Base-by-base conservation (phyloP, 2,329 filamentous ascomycete species). In the Phyllachora maydis region DNA sequence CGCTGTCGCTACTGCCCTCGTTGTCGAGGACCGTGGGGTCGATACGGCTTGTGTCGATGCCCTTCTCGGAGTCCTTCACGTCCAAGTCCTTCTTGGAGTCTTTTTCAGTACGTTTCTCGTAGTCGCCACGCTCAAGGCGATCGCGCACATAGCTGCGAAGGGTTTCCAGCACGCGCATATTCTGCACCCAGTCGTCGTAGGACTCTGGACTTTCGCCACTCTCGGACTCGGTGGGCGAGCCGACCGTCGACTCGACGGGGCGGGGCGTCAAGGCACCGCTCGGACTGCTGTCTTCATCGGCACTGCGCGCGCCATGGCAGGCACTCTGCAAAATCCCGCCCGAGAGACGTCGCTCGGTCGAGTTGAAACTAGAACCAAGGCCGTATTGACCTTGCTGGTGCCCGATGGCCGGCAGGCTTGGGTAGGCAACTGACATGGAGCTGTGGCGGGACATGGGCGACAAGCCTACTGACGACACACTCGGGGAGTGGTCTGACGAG, bases 401-500 rank as follows among this genome's bases (percentile, higher is more conserved):
- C 42, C 73, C 72, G 21, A 77, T 70, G 21, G 75, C 63, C 21
- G 60, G 76, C 16, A 88, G 62, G 32, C 57, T 77, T 11, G 78
- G 78, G 46, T 88, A 88, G 49, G 77, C 65, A 37, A 66, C 63
- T 21, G 65, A 65, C 13, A 56, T 47, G 2, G 63, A 63, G 37
- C 56, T 61, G 40, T 71, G 64, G 26, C 71, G 62, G 8, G 63
- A 65, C 21, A 62, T 56, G 1, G 73, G 73, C 23, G 72, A 77
- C 42, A 81, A 59, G 41, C 61, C 71, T 28, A 71, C 63, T 22
- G 64, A 66, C n/a, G 73, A 78, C 14, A 71, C 67, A 33, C 57
- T 63, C 3, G 76, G 76, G 5, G 76, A 83, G 42, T 82, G 74
- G 22, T 71, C 70, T 8, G 76, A 79, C 18, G 67, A 70, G 49